phyloP scores from a whole-genome alignment of 129 eudicot species.

The Ambrosia trifida region DNA sequence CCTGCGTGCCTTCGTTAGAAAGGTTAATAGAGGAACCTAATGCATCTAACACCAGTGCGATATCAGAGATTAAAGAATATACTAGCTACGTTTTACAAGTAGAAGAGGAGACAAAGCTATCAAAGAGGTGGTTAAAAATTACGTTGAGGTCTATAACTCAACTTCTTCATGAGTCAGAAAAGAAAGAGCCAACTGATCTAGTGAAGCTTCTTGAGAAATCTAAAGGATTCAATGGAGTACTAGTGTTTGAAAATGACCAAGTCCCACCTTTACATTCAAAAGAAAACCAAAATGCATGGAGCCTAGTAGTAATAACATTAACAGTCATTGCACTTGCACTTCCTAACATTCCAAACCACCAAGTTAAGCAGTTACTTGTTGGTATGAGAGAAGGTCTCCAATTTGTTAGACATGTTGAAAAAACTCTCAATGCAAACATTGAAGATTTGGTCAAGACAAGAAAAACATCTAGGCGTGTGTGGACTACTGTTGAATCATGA shows the following conservation, averaged over 20 bases:
- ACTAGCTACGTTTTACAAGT: slow-evolving; percentile 8
- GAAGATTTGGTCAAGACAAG: slow-evolving; percentile 15
- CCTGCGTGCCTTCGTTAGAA: not conserved
- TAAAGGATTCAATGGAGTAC: slow-evolving; percentile 28
- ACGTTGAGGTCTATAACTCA: slow-evolving; percentile 1
- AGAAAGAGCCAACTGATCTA: slow-evolving; percentile 23
- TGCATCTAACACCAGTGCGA: not conserved
- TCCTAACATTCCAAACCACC: slow-evolving; percentile 9
- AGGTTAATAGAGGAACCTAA: not conserved
- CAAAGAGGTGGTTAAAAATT: slow-evolving; percentile 10
- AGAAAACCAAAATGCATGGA: slow-evolving; percentile 39
- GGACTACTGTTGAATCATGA: slow-evolving; percentile 37
- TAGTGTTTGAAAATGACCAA: slow-evolving; percentile 31
- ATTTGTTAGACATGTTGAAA: slow-evolving; percentile 23
- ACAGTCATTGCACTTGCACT: slow-evolving; percentile 48
- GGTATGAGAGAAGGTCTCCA: slow-evolving; percentile 41
- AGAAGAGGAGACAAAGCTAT: slow-evolving; percentile 8
- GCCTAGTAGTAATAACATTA: slow-evolving; percentile 41
- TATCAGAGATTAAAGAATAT: slow-evolving; percentile 22
- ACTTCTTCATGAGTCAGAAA: slow-evolving; percentile 31
- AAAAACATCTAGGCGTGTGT: slow-evolving; percentile 28
- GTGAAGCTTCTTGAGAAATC: slow-evolving; percentile 25
- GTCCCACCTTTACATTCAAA: slow-evolving; percentile 29
- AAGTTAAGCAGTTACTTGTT: slow-evolving; percentile 1
- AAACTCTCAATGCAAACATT: slow-evolving; percentile 17